Percentiles rank a stretch among this genome's conserved stretches.
Evolutionary conservation across 495 filamentous ascomycete species (phyloP).

Genomic region (Trichoderma asperelloides): DNA sequence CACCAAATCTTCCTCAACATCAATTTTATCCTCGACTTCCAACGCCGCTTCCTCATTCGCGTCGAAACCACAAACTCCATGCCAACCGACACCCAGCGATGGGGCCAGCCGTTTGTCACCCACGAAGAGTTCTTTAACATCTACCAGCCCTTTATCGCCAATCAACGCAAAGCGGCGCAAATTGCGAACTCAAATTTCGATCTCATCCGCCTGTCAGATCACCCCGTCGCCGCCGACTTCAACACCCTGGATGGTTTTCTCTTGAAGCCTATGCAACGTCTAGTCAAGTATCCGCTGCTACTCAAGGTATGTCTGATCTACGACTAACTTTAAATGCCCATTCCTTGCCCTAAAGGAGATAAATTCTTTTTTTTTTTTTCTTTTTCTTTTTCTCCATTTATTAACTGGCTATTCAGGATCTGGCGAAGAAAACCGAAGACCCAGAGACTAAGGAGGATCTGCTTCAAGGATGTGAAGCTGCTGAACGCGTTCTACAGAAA

Average conservation of each 20-base stretch:
- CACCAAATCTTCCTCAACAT: slow-evolving; percentile 96
- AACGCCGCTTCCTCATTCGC: slow-evolving; percentile 85
- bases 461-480: slow-evolving; percentile 59
- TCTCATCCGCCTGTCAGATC: slow-evolving; percentile 44
- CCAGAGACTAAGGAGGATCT: slow-evolving; percentile 61
- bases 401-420: slow-evolving; percentile 48
- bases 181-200: slow-evolving; percentile 53
- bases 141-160: slow-evolving; percentile 95
- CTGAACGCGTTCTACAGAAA: slow-evolving; percentile 64
- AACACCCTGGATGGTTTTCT: slow-evolving; percentile 78
- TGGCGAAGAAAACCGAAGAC: slow-evolving; percentile 74
- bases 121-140: slow-evolving; percentile 73
- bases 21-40: slow-evolving; percentile 89
- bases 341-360: too few species aligned
- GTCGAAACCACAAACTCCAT: slow-evolving; percentile 90
- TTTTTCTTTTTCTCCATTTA: neutral
- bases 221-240: slow-evolving; percentile 49
- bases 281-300: slow-evolving; percentile 89
- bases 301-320: slow-evolving; percentile 55
- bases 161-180: slow-evolving; percentile 65
- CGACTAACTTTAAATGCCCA: too few species aligned
- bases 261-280: slow-evolving; percentile 89
- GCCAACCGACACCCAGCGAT: slow-evolving; percentile 70
- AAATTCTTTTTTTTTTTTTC: neutral
- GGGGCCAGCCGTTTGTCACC: slow-evolving; percentile 76